phyloP scores from a whole-genome alignment of 2,329 filamentous ascomycete genomes.

The Septoria petroselini region DNA sequence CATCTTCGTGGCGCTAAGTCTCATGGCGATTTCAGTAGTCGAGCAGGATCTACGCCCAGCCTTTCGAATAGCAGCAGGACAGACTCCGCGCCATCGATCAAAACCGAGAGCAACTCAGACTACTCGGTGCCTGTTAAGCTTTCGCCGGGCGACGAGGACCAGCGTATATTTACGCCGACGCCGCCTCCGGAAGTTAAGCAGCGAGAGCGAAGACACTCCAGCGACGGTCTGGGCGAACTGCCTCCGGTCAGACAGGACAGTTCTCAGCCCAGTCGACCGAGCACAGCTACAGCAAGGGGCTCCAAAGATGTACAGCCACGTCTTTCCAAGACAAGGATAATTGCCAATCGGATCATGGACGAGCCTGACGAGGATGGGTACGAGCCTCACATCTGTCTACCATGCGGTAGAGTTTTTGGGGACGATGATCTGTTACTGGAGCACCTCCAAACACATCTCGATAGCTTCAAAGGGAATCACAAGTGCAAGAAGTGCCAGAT shows the following conservation, averaged over 20 bases:
- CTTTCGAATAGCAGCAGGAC: slow-evolving; percentile 6
- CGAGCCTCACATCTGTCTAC: slow-evolving; percentile 25
- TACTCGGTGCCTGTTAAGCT: not conserved
- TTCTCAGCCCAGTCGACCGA: slow-evolving; percentile 3
- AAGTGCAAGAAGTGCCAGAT: slow-evolving; percentile 28
- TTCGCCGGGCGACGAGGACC: slow-evolving; percentile 10
- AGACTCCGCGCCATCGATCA: slow-evolving; percentile 11
- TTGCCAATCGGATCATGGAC: slow-evolving; percentile 7
- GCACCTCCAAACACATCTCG: slow-evolving; percentile 28
- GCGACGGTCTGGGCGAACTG: slow-evolving; percentile 7
- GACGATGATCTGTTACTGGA: slow-evolving; percentile 26
- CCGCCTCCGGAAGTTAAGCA: slow-evolving; percentile 6
- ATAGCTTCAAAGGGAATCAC: slow-evolving; percentile 27
- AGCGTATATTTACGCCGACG: slow-evolving; percentile 7
- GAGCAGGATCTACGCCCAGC: slow-evolving; percentile 9
- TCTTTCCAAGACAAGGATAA: slow-evolving; percentile 2
- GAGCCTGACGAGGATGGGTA: slow-evolving; percentile 19
- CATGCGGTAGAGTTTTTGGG: slow-evolving; percentile 28
- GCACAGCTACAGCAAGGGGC: slow-evolving; percentile 3
- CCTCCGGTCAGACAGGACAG: slow-evolving; percentile 1
- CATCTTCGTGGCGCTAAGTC: slow-evolving; percentile 15
- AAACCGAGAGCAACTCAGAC: slow-evolving; percentile 9
- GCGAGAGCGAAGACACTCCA: slow-evolving; percentile 13
- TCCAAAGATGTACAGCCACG: not conserved
- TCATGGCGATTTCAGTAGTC: slow-evolving; percentile 7